These are phyloP conservation scores for Paraglomus brasilianum DNA, from an alignment of 192 early-diverging fungal genomes.

Conservation along the genomic window DNA sequence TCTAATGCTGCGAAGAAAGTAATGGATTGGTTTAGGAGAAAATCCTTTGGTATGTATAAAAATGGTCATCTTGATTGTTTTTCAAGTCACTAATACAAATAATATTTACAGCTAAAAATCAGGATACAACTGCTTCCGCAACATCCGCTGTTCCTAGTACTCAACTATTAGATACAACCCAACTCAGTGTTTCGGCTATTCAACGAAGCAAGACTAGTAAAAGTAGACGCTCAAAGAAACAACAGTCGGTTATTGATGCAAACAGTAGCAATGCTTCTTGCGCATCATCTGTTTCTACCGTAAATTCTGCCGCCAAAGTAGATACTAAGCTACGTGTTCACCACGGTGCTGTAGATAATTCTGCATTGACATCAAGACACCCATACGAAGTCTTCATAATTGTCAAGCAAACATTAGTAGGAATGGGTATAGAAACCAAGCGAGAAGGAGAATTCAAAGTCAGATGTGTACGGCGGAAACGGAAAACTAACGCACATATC, in stretches of 20 bases:
- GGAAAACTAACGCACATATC: conserved; percentile 32
- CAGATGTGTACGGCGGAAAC: conserved; percentile 50
- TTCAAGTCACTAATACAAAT: background rate
- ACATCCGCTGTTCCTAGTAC: background rate
- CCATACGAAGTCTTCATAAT: conserved; percentile 68
- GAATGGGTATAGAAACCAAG: conserved; percentile 55
- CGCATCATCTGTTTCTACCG: conserved; percentile 12
- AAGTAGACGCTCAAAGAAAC: conserved; percentile 10
- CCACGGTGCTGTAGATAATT: conserved; percentile 71
- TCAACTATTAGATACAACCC: background rate
- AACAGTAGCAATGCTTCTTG: conserved; percentile 32
- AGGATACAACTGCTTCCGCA: background rate
- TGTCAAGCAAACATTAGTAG: conserved; percentile 55
- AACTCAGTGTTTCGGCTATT: background rate
- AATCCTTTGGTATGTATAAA: conserved; percentile 46
- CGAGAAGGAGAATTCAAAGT: conserved; percentile 59
- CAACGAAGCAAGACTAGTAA: background rate
- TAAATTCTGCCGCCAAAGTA: conserved; percentile 31
- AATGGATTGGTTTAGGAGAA: conserved; percentile 76
- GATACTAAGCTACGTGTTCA: conserved; percentile 66
- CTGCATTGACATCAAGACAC: conserved; percentile 61
- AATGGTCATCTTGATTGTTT: conserved; percentile 10
- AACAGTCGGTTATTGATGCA: conserved; percentile 17
- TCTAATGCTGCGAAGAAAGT: conserved; percentile 61
- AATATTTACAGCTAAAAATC: conserved; percentile 15